Evolutionary conservation across 1,284 basidiomycete genomes (phyloP).

Genomic region (Cutaneotrichosporon sp.): DNA sequence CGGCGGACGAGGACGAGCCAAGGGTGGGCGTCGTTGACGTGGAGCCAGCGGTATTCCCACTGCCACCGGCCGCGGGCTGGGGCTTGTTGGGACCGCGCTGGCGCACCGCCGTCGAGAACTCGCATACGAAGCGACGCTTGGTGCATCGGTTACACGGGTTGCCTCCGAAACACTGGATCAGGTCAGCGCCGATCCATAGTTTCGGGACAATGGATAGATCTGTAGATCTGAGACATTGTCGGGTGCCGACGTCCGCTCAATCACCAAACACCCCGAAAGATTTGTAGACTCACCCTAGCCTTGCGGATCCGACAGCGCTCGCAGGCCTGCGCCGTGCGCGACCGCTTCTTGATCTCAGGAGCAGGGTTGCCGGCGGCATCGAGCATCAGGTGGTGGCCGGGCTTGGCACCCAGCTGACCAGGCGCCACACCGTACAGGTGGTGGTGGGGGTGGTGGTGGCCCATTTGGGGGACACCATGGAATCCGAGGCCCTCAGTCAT

Average conservation of each 20-base stretch:
- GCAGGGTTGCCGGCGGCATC: conserved; percentile 24
- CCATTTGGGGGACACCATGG: conserved; percentile 10
- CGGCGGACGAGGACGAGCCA: background rate
- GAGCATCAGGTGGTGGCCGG: conserved; percentile 19
- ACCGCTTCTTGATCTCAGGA: conserved; percentile 32
- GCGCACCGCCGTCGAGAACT: conserved; percentile 27
- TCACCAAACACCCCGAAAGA: no score
- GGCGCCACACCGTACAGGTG: conserved; percentile 9
- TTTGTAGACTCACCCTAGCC: conserved; percentile 30
- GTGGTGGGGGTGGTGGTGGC: conserved; percentile 8
- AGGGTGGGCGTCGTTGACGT: conserved; percentile 4
- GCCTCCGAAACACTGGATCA: conserved; percentile 25
- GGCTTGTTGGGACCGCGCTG: conserved; percentile 28
- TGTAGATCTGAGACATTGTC: conserved; percentile 2
- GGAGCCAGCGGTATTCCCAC: background rate
- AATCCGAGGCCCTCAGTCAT: conserved; percentile 14
- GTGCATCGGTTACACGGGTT: conserved; percentile 29
- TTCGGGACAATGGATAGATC: background rate
- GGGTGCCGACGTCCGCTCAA: no score
- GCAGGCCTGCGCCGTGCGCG: conserved; percentile 33
- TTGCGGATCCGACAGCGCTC: conserved; percentile 34
- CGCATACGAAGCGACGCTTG: conserved; percentile 28
- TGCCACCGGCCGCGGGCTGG: conserved; percentile 9
- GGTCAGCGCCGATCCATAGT: conserved; percentile 12
- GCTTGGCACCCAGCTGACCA: conserved; percentile 19